Evolutionary conservation across 2,329 filamentous ascomycete species (phyloP), one percentile per base, ranked within the genome.

Genomic region (Bretziella fagacearum): DNA sequence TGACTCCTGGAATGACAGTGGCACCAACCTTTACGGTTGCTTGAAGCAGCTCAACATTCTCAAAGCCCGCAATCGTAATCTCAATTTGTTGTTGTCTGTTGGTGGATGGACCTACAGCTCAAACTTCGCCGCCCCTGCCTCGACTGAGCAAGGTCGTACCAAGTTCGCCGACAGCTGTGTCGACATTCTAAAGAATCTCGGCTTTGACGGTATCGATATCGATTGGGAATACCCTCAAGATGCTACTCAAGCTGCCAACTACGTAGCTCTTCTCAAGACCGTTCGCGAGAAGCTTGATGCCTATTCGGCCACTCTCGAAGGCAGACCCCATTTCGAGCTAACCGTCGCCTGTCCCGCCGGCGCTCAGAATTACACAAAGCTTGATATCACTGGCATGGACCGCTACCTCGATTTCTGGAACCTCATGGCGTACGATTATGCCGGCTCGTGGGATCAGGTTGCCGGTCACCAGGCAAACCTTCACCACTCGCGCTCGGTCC

Each of bases 81-180:
- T 95, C 52, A 94, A 94, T 61, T 68, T 91, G 3, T 70, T 95
- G 10, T 72, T 95, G 3, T 86, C 81, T 46, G 84, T 95, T 52
- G 87, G 87, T 52, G 89, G 89, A 44, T 95, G 86, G 86, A 93
- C 86, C 0, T 94, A 93, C 61, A 84, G 80, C 52, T 67, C 73
- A 60, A 91, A 93, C 64, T 93, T 95, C 62, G 71, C 74, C n/a
- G 65, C 63, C 23, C 81, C 85, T 0, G 80, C 81, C 1, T 81
- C 81, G 35, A 85, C 81, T 0, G 67, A 74, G 0, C 62, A 71
- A 20, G 84, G 85, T 6, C 74, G 86, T 6, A 66, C 69, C 25
- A 70, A 59, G 1, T 95, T 95, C 62, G 87, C 85, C 6, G 66
- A 71, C 44, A 76, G 74, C 23, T 79, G 83, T 27, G 80, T 93